These are phyloP conservation scores for Fusarium zealandicum DNA, from an alignment of 2,329 filamentous ascomycete genomes.

Conservation along the genomic window DNA sequence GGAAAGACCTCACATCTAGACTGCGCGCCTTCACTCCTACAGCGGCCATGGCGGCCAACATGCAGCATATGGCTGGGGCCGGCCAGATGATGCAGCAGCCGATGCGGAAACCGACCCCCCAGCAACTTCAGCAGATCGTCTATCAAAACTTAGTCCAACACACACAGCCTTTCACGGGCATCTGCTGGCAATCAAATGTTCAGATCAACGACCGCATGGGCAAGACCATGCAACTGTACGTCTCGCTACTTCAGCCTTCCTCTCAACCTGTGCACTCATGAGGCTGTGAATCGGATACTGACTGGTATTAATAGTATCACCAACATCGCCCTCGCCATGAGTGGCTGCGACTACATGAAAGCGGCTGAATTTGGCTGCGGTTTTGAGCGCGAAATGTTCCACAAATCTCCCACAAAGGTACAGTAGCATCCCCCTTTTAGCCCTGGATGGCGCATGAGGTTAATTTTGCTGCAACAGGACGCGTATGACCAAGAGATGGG, in stretches of 20 bases:
- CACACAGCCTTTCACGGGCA: constrained; percentile 43
- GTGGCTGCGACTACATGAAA: constrained; percentile 50
- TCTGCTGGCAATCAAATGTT: constrained; percentile 51
- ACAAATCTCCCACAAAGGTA: constrained; percentile 58
- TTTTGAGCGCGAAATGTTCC: constrained; percentile 58
- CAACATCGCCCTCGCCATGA: constrained; percentile 58
- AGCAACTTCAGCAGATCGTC: constrained; percentile 50
- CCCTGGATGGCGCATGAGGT: constrained; percentile 26
- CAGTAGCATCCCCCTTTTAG: not conserved
- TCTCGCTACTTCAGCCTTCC: constrained; percentile 11
- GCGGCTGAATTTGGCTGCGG: constrained; percentile 52
- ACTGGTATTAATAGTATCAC: constrained; percentile 52
- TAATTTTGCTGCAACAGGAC: constrained; percentile 45
- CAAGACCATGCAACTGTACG: constrained; percentile 54
- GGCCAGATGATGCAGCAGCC: constrained; percentile 57
- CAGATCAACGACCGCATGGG: constrained; percentile 51
- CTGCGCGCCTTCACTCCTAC: constrained; percentile 28
- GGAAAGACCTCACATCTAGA: constrained; percentile 16
- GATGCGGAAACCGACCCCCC: constrained; percentile 43
- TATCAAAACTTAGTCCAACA: constrained; percentile 50
- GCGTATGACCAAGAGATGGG: constrained; percentile 59
- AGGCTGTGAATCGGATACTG: constrained; percentile 17
- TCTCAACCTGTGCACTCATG: not conserved
- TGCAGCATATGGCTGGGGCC: constrained; percentile 62
- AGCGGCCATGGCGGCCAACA: constrained; percentile 67